phyloP scores from a whole-genome alignment of 2,329 filamentous ascomycete species.

The Phyllosticta ampelicida region DNA sequence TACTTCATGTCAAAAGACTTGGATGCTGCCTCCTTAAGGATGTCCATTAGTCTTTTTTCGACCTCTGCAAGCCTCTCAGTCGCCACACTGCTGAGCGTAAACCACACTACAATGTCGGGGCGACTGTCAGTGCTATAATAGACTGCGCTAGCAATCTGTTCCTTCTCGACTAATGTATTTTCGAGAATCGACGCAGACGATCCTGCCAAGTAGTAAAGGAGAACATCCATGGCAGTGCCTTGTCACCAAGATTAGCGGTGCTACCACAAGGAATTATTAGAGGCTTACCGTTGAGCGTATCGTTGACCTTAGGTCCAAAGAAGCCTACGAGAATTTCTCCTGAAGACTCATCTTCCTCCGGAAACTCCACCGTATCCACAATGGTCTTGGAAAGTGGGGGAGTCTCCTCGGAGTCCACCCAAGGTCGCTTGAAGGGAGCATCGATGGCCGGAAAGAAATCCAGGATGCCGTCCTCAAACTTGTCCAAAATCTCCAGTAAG shows the following conservation, averaged over 20 bases:
- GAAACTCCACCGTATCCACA: conserved; percentile 76
- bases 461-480: conserved; percentile 79
- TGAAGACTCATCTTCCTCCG: conserved; percentile 89
- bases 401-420: conserved; percentile 78
- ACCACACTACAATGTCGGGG: conserved; percentile 73
- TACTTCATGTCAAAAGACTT: conserved; percentile 85
- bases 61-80: conserved; percentile 76
- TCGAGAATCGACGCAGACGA: conserved; percentile 89
- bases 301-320: conserved; percentile 72
- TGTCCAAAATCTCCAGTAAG: conserved; percentile 69
- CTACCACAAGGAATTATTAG: not conserved
- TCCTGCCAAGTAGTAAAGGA: conserved; percentile 79
- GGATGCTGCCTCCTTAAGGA: conserved; percentile 68
- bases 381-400: conserved; percentile 61
- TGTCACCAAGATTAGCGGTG: conserved; percentile 10
- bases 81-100: conserved; percentile 76
- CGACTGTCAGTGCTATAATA: conserved; percentile 69
- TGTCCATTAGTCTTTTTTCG: conserved; percentile 72
- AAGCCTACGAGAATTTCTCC: conserved; percentile 82
- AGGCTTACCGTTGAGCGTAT: conserved; percentile 44
- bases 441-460: conserved; percentile 67
- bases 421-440: conserved; percentile 72
- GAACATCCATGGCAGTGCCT: conserved; percentile 63
- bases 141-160: conserved; percentile 81
- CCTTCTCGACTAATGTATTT: conserved; percentile 84